These are phyloP conservation scores for Cladosporium halotolerans DNA, from an alignment of 2,329 filamentous ascomycete genomes.

Conservation along the genomic window DNA sequence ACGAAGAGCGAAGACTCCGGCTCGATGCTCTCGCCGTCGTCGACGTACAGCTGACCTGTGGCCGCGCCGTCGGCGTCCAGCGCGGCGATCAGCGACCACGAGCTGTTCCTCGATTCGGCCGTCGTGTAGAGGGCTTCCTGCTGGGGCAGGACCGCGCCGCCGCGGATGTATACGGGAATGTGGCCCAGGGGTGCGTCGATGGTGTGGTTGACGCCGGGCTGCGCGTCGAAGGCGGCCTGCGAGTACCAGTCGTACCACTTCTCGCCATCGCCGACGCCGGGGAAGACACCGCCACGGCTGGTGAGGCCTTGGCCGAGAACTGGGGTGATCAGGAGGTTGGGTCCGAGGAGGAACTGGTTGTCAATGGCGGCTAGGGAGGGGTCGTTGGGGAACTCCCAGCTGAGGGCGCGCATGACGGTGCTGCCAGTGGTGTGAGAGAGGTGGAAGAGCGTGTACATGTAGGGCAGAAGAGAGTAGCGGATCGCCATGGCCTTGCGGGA, in stretches of 20 bases:
- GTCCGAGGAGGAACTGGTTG: conserved; percentile 66
- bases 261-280: conserved; percentile 53
- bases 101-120: conserved; percentile 52
- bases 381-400: conserved; percentile 70
- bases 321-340: conserved; percentile 59
- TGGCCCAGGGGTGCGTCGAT: conserved; percentile 58
- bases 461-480: conserved; percentile 64
- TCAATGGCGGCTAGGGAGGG: conserved; percentile 61
- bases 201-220: conserved; percentile 52
- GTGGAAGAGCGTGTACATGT: conserved; percentile 70
- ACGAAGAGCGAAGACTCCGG: conserved; percentile 53
- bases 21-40: conserved; percentile 64
- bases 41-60: conserved; percentile 60
- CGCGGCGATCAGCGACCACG: conserved; percentile 62
- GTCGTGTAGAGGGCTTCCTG: conserved; percentile 66
- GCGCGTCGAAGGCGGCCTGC: conserved; percentile 48
- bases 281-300: conserved; percentile 63
- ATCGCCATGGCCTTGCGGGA: conserved; percentile 62
- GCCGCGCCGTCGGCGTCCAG: conserved; percentile 52
- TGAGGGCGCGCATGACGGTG: conserved; percentile 66
- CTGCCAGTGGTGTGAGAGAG: conserved; percentile 58
- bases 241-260: conserved; percentile 79
- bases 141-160: conserved; percentile 60
- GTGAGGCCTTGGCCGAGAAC: conserved; percentile 58
- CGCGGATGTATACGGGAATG: conserved; percentile 66